phyloP scores from a whole-genome alignment of 73 alveolate genomes.

The Tetrahymena borealis region DNA sequence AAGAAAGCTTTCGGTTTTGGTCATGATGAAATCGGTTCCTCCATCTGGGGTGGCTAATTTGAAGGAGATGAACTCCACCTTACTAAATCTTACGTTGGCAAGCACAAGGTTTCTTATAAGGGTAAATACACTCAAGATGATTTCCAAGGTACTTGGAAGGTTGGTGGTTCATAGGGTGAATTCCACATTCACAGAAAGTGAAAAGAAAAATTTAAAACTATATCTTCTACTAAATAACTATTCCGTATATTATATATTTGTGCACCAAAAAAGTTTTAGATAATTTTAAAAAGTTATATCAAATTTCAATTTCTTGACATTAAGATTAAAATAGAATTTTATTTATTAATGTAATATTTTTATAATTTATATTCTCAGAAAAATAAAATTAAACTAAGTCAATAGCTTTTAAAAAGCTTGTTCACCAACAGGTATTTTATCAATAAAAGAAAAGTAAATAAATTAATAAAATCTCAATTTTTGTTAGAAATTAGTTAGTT shows the following conservation, averaged over 20 bases:
- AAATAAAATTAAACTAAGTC: too few species aligned
- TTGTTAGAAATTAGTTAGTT: too few species aligned
- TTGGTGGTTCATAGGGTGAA: neutral
- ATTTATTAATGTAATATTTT: too few species aligned
- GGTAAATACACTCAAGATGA: neutral
- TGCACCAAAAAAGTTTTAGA: too few species aligned
- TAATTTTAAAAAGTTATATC: too few species aligned
- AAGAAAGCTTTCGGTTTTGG: neutral
- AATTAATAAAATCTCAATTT: too few species aligned
- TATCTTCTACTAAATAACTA: neutral
- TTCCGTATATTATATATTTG: neutral
- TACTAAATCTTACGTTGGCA: neutral
- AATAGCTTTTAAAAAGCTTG: too few species aligned
- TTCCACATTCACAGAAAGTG: neutral
- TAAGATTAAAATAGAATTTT: too few species aligned
- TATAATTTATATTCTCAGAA: too few species aligned
- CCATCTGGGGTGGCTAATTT: neutral
- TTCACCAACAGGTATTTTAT: too few species aligned
- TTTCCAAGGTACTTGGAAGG: neutral
- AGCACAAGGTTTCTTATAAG: neutral
- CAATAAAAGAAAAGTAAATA: too few species aligned
- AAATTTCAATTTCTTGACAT: too few species aligned
- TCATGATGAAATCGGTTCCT: neutral
- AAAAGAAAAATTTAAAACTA: neutral
- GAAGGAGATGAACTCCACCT: neutral